Evolutionary conservation across 495 filamentous ascomycete genomes (phyloP).

Genomic region (Trichoderma orchidacearum): DNA sequence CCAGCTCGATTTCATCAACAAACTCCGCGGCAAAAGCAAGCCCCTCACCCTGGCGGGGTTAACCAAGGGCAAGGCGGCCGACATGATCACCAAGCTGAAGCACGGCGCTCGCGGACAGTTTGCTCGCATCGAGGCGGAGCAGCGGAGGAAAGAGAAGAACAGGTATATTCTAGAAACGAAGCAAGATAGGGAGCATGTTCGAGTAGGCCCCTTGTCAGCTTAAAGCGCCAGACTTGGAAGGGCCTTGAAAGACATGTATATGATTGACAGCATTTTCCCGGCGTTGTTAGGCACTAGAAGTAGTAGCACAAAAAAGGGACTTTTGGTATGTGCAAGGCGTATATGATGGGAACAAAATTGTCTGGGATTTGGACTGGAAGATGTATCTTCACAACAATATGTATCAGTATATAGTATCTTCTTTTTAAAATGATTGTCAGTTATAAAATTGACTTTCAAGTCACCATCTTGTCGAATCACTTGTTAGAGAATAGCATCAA

Average conservation of each 20-base stretch:
- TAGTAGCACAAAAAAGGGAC: too few relatives aligned
- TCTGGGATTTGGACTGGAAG: too few relatives aligned
- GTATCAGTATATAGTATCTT: too few relatives aligned
- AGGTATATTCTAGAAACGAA: constrained; percentile 23
- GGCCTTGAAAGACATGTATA: background rate
- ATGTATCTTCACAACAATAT: too few relatives aligned
- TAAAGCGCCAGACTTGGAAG: background rate
- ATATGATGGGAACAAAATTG: too few relatives aligned
- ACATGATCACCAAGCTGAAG: constrained; percentile 88
- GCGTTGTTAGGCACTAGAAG: too few relatives aligned
- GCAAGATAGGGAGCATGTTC: constrained; percentile 38
- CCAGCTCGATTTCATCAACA: constrained; percentile 65
- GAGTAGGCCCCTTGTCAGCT: constrained; percentile 48
- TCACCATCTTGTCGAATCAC: too few relatives aligned
- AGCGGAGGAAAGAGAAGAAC: constrained; percentile 28
- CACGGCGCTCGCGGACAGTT: constrained; percentile 67
- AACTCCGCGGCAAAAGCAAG: constrained; percentile 39
- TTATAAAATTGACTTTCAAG: too few relatives aligned
- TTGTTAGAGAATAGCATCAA: too few relatives aligned
- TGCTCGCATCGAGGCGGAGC: constrained; percentile 32
- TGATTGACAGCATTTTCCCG: too few relatives aligned
- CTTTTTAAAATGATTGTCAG: too few relatives aligned
- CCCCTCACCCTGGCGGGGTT: constrained; percentile 39
- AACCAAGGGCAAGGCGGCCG: constrained; percentile 69
- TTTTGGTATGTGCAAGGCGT: too few relatives aligned